phyloP scores from a whole-genome alignment of 176 grass and related monocot species.

The Musa acuminata region DNA sequence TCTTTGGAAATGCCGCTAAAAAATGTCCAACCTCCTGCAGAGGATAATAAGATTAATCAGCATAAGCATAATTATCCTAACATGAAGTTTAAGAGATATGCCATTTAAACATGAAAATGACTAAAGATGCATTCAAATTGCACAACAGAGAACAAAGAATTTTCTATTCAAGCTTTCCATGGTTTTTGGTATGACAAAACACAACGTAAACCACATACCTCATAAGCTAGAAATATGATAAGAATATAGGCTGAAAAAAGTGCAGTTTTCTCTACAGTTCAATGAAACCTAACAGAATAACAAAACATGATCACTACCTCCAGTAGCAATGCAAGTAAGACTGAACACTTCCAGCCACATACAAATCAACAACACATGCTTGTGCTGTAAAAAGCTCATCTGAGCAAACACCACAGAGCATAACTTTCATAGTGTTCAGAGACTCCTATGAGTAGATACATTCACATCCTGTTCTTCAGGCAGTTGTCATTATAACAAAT shows the following conservation, averaged over 20 bases:
- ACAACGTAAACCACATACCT: neutral
- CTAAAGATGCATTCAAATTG: neutral
- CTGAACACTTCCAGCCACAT: neutral
- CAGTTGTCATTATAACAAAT: too few species aligned
- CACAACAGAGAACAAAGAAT: neutral
- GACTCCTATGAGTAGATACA: neutral
- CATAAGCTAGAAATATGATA: neutral
- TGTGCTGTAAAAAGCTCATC: neutral
- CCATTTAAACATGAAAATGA: neutral
- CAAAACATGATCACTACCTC: neutral
- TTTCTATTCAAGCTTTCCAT: neutral
- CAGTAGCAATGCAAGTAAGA: neutral
- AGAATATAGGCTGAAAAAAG: neutral
- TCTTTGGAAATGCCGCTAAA: constrained; percentile 80
- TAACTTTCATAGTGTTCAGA: neutral
- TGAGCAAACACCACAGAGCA: neutral
- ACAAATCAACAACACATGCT: neutral
- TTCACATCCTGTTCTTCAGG: too few species aligned
- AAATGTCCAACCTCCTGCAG: constrained; percentile 87
- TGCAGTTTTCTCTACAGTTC: neutral
- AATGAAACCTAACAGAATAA: neutral
- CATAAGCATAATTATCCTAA: neutral
- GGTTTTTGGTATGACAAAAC: neutral
- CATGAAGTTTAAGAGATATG: neutral
- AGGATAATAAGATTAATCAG: constrained; percentile 1